Evolutionary conservation across 164 flowering plant species (phyloP), one percentile per base, ranked within the genome.

Genomic region (Nymphaea thermarum): DNA sequence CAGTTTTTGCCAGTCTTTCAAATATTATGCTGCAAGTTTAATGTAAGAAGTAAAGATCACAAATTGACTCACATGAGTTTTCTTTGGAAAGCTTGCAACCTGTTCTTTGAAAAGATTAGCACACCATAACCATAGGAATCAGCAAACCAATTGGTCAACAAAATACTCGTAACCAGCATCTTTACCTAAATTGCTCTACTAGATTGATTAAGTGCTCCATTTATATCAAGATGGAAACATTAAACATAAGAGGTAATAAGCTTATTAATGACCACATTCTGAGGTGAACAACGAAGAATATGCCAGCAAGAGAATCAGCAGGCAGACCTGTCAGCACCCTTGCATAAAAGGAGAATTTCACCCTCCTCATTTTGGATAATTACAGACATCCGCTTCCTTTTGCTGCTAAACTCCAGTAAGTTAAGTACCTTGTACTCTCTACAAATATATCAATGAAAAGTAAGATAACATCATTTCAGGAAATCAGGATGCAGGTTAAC

Each of bases 301-400:
- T 5, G 36, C 62, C 12, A 70, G 18, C 66, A 41, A 43, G 67
- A 43, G 65, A 61, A 36, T 8, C 14, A 60, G 66, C 68, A 72
- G 63, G 62, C 88, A 72, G 73, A 95, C 98, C 97, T 95, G 86
- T 95, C 98, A 70, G 99, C 99, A 67, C 98, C 99, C 83, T 95
- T 95, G 84, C 97, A 92, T 14, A 92, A 73, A 66, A 92, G 90
- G 72, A 90, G 75, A 77, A 92, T 82, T 77, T 89, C 81, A 2
- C 93, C 98, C 43, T 86, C 86, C 73, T 85, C 93, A 77, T 89
- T 91, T 68, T 70, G 81, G 67, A 90, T 87, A 67, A 95, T 87
- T 3, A 90, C 96, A 69, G 98, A 83, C 99, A 95, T 95, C 64
- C 99, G 77, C 82, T 95, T 95, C 66, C 99, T 78, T 78, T 92